A percentile compares a stretch with the other conserved stretches of the same genome.
Evolutionary conservation across 495 filamentous ascomycete species (phyloP).

Genomic region (Daldinia decipiens): DNA sequence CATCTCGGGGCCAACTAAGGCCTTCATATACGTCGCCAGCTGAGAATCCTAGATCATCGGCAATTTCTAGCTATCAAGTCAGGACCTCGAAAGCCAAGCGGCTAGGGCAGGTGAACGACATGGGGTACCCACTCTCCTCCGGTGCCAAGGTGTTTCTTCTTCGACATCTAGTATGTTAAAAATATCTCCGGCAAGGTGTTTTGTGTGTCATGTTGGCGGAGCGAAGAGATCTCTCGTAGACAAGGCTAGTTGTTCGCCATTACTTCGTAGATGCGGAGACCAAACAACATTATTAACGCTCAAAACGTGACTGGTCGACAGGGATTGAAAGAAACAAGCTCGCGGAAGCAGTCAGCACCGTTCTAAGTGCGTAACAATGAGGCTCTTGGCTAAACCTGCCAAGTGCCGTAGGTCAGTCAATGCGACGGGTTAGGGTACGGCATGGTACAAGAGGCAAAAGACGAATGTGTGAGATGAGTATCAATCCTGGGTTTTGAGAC

Average conservation of each 20-base stretch:
- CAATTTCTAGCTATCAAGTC: conserved; percentile 30
- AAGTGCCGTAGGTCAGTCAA: conserved; percentile 44
- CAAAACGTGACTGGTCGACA: conserved; percentile 47
- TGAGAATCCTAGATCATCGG: conserved; percentile 22
- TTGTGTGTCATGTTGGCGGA: conserved; percentile 35
- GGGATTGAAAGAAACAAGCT: conserved; percentile 28
- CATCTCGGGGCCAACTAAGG: conserved; percentile 38
- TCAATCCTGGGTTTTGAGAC: conserved; percentile 53
- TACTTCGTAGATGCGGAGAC: conserved; percentile 31
- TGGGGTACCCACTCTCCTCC: conserved; percentile 31
- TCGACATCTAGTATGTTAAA: conserved; percentile 35
- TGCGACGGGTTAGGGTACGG: conserved; percentile 31
- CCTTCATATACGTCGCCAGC: conserved; percentile 48
- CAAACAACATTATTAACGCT: conserved; percentile 33
- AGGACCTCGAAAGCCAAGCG: conserved; percentile 42
- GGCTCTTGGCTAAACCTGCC: conserved; percentile 48
- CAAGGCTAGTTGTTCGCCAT: conserved; percentile 27
- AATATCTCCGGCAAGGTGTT: conserved; percentile 41
- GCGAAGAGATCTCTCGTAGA: conserved; percentile 23
- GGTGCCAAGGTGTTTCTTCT: conserved; percentile 45
- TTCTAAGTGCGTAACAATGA: conserved; percentile 39
- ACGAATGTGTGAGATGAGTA: conserved; percentile 43
- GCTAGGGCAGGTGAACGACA: conserved; percentile 30
- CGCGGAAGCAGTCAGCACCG: conserved; percentile 25
- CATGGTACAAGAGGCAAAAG: conserved; percentile 26